Evolutionary conservation across 495 filamentous ascomycete species (phyloP).

Genomic region (Lasiosphaeria ovina): DNA sequence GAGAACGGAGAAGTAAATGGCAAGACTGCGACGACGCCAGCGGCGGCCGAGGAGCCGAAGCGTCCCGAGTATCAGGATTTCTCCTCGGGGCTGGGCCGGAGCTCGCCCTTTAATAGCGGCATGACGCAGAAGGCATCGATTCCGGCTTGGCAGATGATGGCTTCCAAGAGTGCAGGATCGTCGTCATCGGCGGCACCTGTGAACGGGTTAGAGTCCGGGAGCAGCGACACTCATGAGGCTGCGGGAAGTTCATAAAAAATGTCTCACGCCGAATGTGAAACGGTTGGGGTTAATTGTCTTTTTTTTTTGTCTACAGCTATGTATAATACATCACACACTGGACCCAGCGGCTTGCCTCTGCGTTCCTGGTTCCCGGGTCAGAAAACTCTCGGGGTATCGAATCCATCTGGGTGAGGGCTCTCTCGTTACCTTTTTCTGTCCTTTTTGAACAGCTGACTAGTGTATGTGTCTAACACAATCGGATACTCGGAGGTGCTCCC

Average conservation of each 20-base stretch:
- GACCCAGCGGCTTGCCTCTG: too few relatives aligned
- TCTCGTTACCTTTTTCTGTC: too few relatives aligned
- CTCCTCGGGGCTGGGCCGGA: conserved; percentile 27
- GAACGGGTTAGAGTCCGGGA: conserved; percentile 24
- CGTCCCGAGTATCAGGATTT: conserved; percentile 38
- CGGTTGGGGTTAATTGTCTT: neutral
- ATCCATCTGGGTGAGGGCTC: too few relatives aligned
- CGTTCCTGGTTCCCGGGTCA: too few relatives aligned
- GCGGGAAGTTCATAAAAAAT: conserved; percentile 15
- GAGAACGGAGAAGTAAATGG: conserved; percentile 29
- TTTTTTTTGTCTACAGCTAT: too few relatives aligned
- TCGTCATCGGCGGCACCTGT: conserved; percentile 31
- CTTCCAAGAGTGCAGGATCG: conserved; percentile 49
- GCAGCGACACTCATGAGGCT: conserved; percentile 23
- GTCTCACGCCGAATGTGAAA: neutral
- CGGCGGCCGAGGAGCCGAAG: conserved; percentile 39
- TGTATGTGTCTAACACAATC: too few relatives aligned
- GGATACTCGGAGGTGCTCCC: too few relatives aligned
- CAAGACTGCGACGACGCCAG: conserved; percentile 17
- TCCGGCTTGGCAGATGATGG: conserved; percentile 85
- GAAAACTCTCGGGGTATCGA: too few relatives aligned
- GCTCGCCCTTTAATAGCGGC: conserved; percentile 40
- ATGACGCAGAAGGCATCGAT: conserved; percentile 64
- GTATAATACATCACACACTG: too few relatives aligned
- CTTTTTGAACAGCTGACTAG: too few relatives aligned